Percentiles rank a stretch among this genome's conserved stretches.
phyloP scores from a whole-genome alignment of 257 asterid species.

The Solanum virginianum region DNA sequence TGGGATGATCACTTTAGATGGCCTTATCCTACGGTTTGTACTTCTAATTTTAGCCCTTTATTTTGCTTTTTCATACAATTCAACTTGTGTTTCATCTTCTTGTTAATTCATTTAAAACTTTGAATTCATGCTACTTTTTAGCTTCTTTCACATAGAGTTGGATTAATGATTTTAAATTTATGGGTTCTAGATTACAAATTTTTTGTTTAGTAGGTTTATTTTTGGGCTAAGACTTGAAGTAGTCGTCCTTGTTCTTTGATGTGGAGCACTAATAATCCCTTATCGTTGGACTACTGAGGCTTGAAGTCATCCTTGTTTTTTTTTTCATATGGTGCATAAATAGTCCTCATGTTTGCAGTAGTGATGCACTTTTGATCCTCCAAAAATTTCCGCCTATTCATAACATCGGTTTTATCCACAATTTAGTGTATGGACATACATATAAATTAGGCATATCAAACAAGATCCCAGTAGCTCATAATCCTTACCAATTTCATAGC shows the following conservation, averaged over 20 bases:
- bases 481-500: background rate
- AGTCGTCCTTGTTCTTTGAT: too few relatives aligned
- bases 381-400: too few relatives aligned
- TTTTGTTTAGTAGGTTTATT: background rate
- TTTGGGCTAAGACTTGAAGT: too few relatives aligned
- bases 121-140: background rate
- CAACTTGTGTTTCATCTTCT: background rate
- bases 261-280: too few relatives aligned
- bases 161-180: background rate
- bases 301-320: too few relatives aligned
- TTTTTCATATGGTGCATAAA: too few relatives aligned
- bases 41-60: background rate
- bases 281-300: too few relatives aligned
- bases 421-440: background rate
- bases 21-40: slow-evolving; percentile 83
- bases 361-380: too few relatives aligned
- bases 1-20: slow-evolving; percentile 78
- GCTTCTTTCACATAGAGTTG: background rate
- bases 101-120: background rate
- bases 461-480: background rate
- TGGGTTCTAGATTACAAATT: too few relatives aligned
- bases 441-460: background rate
- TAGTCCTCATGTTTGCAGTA: too few relatives aligned
- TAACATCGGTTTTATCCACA: too few relatives aligned
- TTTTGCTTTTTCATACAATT: background rate